Base-by-base conservation (phyloP, 2,329 filamentous ascomycete genomes). In the Catunica adiposa region DNA sequence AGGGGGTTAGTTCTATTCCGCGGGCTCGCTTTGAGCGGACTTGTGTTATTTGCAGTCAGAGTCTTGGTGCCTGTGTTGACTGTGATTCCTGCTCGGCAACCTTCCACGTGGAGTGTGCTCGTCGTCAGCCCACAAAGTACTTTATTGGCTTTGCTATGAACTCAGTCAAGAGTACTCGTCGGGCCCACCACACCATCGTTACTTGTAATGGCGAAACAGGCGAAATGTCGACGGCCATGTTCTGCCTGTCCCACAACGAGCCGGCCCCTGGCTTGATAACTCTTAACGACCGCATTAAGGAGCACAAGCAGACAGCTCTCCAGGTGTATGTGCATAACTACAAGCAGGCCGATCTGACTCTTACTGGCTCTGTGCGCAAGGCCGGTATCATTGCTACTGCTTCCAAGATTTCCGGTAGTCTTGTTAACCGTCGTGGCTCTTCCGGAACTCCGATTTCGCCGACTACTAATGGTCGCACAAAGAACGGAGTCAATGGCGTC, bases 331-430 rank as follows among this genome's bases (percentile, higher is more conserved):
- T 84, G 47, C 83, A 84, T 61, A 89, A 83, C 57, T 96, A 88
- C 73, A 98, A 98, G 68, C 90, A 97, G 69, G 90, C 92, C 7
- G 92, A 98, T 65, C 77, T 90, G 42, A 80, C 86, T 2, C 71
- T 96, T 62, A 96, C 89, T 1, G 92, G 92, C 26, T 96, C 90
- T 17, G 87, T 92, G 22, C 84, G 92, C 55, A 96, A 95, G 68
- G 90, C 92, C 22, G 92, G 87, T 58, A 76, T 92, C 44, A 78
- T 83, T 64, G 80, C 48, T 14, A n/a, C 26, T 14, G 69, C 68
- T 63, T 67, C 69, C 1, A 63, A 65, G 31, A n/a, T 31, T 25
- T 67, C 59, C 53, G 66, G 69, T 58, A 8, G 54, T 60, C 1
- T 64, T 64, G 34, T 55, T 60, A 72, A 75, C 62, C 73, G 80